Conservation (phyloP, 805 yeast genomes). For the Isabelozyma rhagii region DNA sequence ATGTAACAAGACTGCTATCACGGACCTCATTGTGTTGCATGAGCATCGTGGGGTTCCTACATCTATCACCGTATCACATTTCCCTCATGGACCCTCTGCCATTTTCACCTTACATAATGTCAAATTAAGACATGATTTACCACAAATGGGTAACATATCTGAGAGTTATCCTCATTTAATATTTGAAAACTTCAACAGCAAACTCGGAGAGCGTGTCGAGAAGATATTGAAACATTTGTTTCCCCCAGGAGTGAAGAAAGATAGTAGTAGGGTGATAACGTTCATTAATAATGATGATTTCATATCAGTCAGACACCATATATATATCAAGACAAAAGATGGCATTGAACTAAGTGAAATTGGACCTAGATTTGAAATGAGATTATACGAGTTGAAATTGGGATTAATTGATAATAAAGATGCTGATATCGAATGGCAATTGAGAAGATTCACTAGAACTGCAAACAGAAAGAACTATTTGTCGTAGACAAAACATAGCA, state of each 20-base stretch:
- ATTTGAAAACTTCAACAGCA: constrained; percentile 82
- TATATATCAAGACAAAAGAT: constrained; percentile 85
- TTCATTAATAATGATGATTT: constrained; percentile 89
- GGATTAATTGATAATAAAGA: constrained; percentile 94
- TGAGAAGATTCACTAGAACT: constrained; percentile 89
- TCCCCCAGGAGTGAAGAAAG: constrained; percentile 95
- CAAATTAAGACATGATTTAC: constrained; percentile 86
- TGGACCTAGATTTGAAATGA: constrained; percentile 99
- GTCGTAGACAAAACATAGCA: constrained; percentile 9
- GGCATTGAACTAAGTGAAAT: constrained; percentile 91
- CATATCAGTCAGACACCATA: constrained; percentile 92
- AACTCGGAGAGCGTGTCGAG: constrained; percentile 78
- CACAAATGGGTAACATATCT: constrained; percentile 80
- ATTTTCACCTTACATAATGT: constrained; percentile 93
- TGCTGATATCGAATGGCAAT: constrained; percentile 97
- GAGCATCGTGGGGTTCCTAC: constrained; percentile 99
- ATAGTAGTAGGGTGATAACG: constrained; percentile 86
- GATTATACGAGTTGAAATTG: constrained; percentile 78
- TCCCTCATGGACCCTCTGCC: constrained; percentile 98
- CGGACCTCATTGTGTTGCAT: constrained; percentile 82
- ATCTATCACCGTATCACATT: constrained; percentile 85
- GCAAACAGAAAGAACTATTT: constrained; percentile 93
- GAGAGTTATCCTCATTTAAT: constrained; percentile 93
- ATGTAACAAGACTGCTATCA: constrained; percentile 74
- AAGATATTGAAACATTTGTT: constrained; percentile 82